Percentiles rank a stretch among this genome's conserved stretches.
These are phyloP conservation scores for Pseudodiploospora longispora DNA, from an alignment of 2,329 filamentous ascomycete genomes.

Conservation along the genomic window DNA sequence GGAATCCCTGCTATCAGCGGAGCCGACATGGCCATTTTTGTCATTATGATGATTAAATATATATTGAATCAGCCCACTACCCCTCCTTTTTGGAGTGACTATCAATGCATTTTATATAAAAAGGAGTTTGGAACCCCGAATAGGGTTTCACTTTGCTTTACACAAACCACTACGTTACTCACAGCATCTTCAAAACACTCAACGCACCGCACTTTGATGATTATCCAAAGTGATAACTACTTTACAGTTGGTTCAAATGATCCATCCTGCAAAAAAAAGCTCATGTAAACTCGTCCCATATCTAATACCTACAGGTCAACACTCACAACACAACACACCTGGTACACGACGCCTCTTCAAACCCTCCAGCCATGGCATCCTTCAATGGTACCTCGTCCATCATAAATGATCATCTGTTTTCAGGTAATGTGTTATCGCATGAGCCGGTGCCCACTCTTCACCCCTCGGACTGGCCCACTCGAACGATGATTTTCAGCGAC, in stretches of 20 bases:
- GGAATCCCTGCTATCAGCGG: neutral
- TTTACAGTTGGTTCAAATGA: too few relatives aligned
- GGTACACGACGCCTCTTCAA: conserved; percentile 18
- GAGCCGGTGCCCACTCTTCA: conserved; percentile 49
- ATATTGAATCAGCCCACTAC: neutral
- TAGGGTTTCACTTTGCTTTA: too few relatives aligned
- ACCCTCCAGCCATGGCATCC: conserved; percentile 21
- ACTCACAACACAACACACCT: conserved; percentile 9
- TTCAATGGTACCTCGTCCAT: conserved; percentile 27
- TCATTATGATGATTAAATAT: conserved; percentile 7
- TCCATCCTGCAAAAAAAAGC: neutral
- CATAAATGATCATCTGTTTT: conserved; percentile 25
- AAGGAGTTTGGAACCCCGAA: too few relatives aligned
- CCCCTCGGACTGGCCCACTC: neutral
- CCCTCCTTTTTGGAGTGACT: conserved; percentile 2
- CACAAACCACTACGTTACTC: too few relatives aligned
- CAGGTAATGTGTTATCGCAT: conserved; percentile 46
- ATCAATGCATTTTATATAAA: too few relatives aligned
- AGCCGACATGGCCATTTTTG: conserved; percentile 6
- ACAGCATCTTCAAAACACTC: too few relatives aligned
- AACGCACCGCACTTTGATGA: too few relatives aligned
- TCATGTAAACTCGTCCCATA: neutral
- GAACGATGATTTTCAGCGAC: too few relatives aligned
- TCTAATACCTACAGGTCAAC: conserved; percentile 7
- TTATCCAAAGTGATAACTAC: too few relatives aligned